Conservation (phyloP, 139 green algal species). For the Tetraselmis striata region DNA sequence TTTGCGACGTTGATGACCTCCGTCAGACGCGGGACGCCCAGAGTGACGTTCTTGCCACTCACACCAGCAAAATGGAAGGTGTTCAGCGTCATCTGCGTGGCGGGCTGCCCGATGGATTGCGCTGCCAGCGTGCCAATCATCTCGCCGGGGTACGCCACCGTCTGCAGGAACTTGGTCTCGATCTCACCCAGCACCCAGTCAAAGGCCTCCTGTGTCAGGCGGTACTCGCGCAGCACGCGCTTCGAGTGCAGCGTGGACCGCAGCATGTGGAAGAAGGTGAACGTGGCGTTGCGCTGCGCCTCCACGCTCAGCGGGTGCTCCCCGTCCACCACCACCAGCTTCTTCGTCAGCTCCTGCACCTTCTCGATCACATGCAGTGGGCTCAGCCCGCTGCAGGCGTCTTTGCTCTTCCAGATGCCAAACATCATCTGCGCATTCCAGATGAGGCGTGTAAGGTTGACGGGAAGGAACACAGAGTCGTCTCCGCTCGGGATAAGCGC, state of each 20-base stretch:
- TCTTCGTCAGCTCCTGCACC: conserved; percentile 52
- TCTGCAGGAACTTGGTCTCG: conserved; percentile 63
- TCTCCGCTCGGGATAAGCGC: conserved; percentile 81
- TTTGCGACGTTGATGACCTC: conserved; percentile 99
- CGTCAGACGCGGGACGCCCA: conserved; percentile 93
- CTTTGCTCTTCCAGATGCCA: conserved; percentile 7
- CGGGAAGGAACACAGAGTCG: conserved; percentile 71
- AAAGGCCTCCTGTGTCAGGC: conserved; percentile 75
- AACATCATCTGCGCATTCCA: conserved; percentile 91
- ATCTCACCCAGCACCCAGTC: conserved; percentile 91
- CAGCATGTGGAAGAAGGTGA: conserved; percentile 84
- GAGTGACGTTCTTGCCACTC: conserved; percentile 98
- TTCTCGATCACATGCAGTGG: conserved; percentile 58
- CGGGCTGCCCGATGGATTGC: conserved; percentile 96
- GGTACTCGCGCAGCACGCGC: conserved; percentile 76
- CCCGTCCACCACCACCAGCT: conserved; percentile 76
- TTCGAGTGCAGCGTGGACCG: conserved; percentile 82
- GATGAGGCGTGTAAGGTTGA: conserved; percentile 88
- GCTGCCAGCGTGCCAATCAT: conserved; percentile 91
- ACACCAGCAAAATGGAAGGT: conserved; percentile 94
- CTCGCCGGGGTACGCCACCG: conserved; percentile 69
- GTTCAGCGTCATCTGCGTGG: conserved; percentile 95
- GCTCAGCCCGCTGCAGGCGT: conserved; percentile 30
- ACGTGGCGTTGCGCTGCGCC: conserved; percentile 92
- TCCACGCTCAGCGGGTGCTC: conserved; percentile 74